A percentile compares a stretch with the other conserved stretches of the same genome.
Conservation (phyloP, 1,139 yeast genomes). For the Fermentozyma sake region DNA sequence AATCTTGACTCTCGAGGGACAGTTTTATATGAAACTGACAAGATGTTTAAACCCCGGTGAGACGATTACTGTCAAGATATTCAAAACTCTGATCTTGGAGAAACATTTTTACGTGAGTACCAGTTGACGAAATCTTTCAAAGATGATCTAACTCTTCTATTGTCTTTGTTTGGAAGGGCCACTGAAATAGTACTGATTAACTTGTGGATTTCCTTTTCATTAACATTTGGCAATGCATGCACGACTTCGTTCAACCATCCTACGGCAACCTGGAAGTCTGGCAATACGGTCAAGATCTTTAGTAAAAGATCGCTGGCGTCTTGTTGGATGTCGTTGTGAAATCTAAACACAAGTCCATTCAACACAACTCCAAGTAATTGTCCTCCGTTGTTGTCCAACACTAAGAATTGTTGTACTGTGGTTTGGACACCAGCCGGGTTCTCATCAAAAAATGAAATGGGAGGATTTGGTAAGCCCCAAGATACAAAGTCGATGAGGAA, state of each 20-base stretch:
- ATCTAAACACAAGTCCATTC: slow-evolving; percentile 65
- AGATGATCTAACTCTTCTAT: slow-evolving; percentile 65
- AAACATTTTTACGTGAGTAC: slow-evolving; percentile 75
- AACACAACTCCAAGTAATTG: slow-evolving; percentile 52
- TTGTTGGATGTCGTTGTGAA: slow-evolving; percentile 64
- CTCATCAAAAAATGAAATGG: slow-evolving; percentile 63
- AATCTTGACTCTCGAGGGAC: no score
- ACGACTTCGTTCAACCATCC: slow-evolving; percentile 61
- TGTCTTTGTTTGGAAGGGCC: slow-evolving; percentile 68
- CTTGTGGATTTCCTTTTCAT: slow-evolving; percentile 60
- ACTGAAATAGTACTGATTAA: slow-evolving; percentile 51
- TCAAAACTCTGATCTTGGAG: no score
- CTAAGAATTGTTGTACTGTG: slow-evolving; percentile 36
- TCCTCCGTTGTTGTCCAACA: slow-evolving; percentile 52
- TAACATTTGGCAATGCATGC: slow-evolving; percentile 57
- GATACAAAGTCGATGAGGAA: slow-evolving; percentile 74
- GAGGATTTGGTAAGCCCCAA: slow-evolving; percentile 82
- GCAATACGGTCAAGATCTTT: slow-evolving; percentile 56
- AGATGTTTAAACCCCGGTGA: no score
- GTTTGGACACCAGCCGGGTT: slow-evolving; percentile 44
- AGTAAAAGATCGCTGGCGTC: slow-evolving; percentile 76
- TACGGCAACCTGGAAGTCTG: slow-evolving; percentile 36
- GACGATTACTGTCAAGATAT: no score
- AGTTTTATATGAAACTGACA: no score
- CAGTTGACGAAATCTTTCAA: slow-evolving; percentile 75